Evolutionary conservation across 164 flowering plant species (phyloP).

Genomic region (Hamamelis virginiana): DNA sequence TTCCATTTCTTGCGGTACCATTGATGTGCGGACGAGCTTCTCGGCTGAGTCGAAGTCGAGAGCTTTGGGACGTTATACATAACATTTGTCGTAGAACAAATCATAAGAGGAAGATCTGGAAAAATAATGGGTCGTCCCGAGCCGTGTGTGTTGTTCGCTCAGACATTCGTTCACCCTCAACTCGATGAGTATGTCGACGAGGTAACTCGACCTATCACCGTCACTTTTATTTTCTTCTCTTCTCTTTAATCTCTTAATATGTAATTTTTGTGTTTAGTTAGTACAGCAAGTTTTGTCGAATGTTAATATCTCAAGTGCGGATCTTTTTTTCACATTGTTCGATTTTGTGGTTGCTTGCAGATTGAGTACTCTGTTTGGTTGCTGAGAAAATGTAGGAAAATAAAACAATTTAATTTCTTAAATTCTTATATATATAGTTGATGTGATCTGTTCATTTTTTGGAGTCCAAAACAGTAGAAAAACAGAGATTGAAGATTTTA

Average conservation of each 20-base stretch:
- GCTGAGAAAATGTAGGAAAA: too few relatives aligned
- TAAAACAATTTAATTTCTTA: too few relatives aligned
- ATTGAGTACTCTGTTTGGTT: too few relatives aligned
- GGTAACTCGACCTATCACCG: constrained; percentile 32
- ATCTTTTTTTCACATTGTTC: too few relatives aligned
- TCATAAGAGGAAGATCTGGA: constrained; percentile 4
- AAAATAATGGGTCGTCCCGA: constrained; percentile 87
- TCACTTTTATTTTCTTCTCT: not conserved
- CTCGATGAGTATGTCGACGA: constrained; percentile 98
- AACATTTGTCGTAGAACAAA: constrained; percentile 13
- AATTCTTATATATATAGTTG: too few relatives aligned
- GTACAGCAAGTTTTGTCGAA: too few relatives aligned
- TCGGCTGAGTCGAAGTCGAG: constrained; percentile 26
- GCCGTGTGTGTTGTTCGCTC: constrained; percentile 82
- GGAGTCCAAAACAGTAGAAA: too few relatives aligned
- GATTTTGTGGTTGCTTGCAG: too few relatives aligned
- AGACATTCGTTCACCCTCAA: constrained; percentile 83
- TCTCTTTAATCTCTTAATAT: not conserved
- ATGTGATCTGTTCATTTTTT: too few relatives aligned
- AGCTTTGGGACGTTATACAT: constrained; percentile 22
- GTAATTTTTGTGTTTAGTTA: too few relatives aligned
- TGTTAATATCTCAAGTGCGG: too few relatives aligned
- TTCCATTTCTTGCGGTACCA: constrained; percentile 8
- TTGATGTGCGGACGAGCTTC: constrained; percentile 22
- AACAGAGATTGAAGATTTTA: too few relatives aligned